These are phyloP conservation scores for Ceratocystis colombiana DNA, from an alignment of 2,329 filamentous ascomycete genomes.

Conservation along the genomic window DNA sequence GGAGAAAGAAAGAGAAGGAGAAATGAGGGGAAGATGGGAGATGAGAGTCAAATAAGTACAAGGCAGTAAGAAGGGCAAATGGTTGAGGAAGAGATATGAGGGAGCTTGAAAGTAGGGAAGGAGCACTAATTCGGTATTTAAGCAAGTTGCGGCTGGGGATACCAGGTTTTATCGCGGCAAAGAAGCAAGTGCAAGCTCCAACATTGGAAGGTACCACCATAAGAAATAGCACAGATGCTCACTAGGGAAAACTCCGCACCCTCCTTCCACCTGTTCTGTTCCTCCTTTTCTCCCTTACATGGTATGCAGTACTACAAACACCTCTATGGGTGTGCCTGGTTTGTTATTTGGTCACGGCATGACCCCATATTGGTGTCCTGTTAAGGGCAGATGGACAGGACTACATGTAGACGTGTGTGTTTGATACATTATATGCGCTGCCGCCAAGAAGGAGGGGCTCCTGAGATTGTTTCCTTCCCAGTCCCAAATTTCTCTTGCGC, in stretches of 20 bases:
- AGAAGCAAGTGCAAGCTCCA: slow-evolving; percentile 21
- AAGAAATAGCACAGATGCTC: background rate
- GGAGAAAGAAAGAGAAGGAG: slow-evolving; percentile 9
- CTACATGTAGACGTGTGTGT: background rate
- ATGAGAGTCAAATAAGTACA: slow-evolving; percentile 15
- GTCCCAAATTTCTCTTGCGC: background rate
- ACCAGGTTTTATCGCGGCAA: slow-evolving; percentile 16
- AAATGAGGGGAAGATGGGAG: background rate
- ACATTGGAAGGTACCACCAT: slow-evolving; percentile 16
- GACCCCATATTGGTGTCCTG: background rate
- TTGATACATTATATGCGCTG: background rate
- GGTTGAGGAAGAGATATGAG: slow-evolving; percentile 17
- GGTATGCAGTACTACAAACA: background rate
- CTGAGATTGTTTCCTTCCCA: background rate
- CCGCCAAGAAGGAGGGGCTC: background rate
- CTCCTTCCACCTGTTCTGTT: background rate
- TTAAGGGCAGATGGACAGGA: background rate
- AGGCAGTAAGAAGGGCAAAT: background rate
- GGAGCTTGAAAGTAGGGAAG: slow-evolving; percentile 16
- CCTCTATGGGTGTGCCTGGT: background rate
- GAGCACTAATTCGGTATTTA: slow-evolving; percentile 21
- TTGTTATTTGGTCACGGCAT: background rate
- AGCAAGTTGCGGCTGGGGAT: slow-evolving; percentile 14
- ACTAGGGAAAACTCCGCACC: background rate
- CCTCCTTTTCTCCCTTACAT: too few relatives aligned